Evolutionary conservation across 2,329 filamentous ascomycete species (phyloP).

Genomic region (Chalara sp.): DNA sequence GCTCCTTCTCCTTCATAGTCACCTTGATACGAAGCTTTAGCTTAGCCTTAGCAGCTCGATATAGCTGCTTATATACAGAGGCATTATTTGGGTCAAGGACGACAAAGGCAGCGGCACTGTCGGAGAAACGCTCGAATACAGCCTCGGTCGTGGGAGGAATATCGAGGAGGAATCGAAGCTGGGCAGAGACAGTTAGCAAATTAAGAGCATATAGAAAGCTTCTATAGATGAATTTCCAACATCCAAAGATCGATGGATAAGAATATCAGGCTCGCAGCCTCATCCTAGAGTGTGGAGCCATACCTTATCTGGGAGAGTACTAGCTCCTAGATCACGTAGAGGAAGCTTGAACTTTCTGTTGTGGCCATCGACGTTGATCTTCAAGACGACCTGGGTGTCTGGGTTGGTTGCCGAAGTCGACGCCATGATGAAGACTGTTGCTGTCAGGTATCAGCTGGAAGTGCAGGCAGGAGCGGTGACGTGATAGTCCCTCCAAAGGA

Average conservation of each 20-base stretch:
- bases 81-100: conserved; percentile 70
- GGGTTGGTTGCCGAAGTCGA: conserved; percentile 31
- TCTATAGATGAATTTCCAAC: no score
- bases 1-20: conserved; percentile 35
- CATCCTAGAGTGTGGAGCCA: conserved; percentile 26
- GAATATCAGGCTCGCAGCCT: conserved; percentile 13
- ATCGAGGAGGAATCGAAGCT: conserved; percentile 65
- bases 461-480: not conserved
- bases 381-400: conserved; percentile 77
- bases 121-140: conserved; percentile 87
- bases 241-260: no score
- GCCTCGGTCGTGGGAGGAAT: conserved; percentile 56
- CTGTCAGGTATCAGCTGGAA: not conserved
- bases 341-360: conserved; percentile 85
- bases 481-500: not conserved
- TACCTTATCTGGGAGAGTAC: conserved; percentile 77
- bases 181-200: conserved; percentile 14
- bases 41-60: conserved; percentile 95
- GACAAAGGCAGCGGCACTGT: conserved; percentile 79
- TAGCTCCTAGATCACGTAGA: conserved; percentile 72
- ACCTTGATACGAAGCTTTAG: conserved; percentile 89
- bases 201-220: not conserved
- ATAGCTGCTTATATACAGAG: conserved; percentile 91
- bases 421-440: conserved; percentile 19
- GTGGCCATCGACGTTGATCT: conserved; percentile 69